Percentiles rank a stretch among this genome's conserved stretches.
Conservation (phyloP, 768 basidiomycete genomes). For the Boletus patriciae region DNA sequence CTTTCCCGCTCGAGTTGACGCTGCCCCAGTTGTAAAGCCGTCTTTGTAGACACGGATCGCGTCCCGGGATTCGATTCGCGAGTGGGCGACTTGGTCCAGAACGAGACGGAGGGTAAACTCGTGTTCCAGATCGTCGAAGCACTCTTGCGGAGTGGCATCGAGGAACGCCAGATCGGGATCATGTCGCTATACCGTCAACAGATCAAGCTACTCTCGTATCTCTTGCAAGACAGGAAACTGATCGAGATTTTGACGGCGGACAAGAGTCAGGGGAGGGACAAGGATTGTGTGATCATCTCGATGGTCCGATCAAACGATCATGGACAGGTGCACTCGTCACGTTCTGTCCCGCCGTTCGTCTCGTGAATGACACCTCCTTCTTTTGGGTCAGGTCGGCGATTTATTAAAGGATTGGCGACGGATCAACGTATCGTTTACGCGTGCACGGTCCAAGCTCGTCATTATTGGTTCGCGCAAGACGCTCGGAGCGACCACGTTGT, state of each 20-base stretch:
- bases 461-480: slow-evolving; percentile 88
- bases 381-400: slow-evolving; percentile 70
- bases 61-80: slow-evolving; percentile 79
- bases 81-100: slow-evolving; percentile 88
- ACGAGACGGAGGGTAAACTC: slow-evolving; percentile 72
- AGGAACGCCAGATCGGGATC: slow-evolving; percentile 73
- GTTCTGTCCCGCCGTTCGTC: background rate
- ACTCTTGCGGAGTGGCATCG: slow-evolving; percentile 63
- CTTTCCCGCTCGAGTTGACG: background rate
- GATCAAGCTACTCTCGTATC: slow-evolving; percentile 78
- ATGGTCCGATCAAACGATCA: slow-evolving; percentile 86
- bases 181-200: slow-evolving; percentile 95
- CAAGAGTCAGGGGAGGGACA: slow-evolving; percentile 91
- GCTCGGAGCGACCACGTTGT: slow-evolving; percentile 56
- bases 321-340: slow-evolving; percentile 56
- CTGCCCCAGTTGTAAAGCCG: slow-evolving; percentile 65
- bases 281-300: slow-evolving; percentile 91
- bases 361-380: background rate
- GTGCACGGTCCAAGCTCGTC: slow-evolving; percentile 86
- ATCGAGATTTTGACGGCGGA: slow-evolving; percentile 92
- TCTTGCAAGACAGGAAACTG: slow-evolving; percentile 52
- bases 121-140: slow-evolving; percentile 68
- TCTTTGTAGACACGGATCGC: slow-evolving; percentile 92
- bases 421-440: slow-evolving; percentile 95
- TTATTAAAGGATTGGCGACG: slow-evolving; percentile 94